Base-by-base conservation (phyloP, 2,329 filamentous ascomycete species). In the Pseudocercospora fijiensis region DNA sequence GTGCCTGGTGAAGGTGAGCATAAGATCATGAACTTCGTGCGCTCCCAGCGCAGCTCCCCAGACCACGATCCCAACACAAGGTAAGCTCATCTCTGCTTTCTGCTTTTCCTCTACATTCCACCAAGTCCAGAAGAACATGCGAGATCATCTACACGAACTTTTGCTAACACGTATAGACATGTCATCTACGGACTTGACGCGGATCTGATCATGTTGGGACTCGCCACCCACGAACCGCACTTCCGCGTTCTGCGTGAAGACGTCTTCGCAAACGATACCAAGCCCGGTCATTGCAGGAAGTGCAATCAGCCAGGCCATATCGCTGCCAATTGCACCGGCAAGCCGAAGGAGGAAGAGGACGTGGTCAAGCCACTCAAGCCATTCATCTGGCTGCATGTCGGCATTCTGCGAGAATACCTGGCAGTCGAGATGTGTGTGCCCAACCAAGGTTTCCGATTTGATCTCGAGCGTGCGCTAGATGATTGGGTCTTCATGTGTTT, bases 401-500 rank as follows among this genome's bases (percentile, higher is more conserved):
- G 91, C 26, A 84, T 97, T 58, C 81, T 99, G 61, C 87, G 95
- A 73, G 95, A 99, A 78, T 99, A 99, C 76, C 84, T 99, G 60
- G 92, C 90, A 63, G 89, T 91, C 58, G 95, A 99, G 78, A 87
- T 99, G 72, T 85, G 90, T 72, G 88, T 97, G 33, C 89, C 91
- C 18, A 85, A 88, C 61, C 86, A 96, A 69, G 88, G 89, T 1
- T 98, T 98, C 78, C 86, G 86, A 60, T 98, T 96, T 78, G 92
- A 99, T 75, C 83, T 99, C 51, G 95, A 99, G 78, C 88, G 95
- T 69, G 93, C 93, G 26, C 86, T 98, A 64, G 95, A 98, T 77
- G 94, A 98, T 76, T 98, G 94, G 95, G 92, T 98, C 13, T 98
- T 98, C 77, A 95, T 98, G 88, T 98, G 94, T 80, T 98, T 96